Percentiles rank a stretch among this genome's conserved stretches.
phyloP scores from a whole-genome alignment of 441 rosid genomes.

The Erodium texanum region DNA sequence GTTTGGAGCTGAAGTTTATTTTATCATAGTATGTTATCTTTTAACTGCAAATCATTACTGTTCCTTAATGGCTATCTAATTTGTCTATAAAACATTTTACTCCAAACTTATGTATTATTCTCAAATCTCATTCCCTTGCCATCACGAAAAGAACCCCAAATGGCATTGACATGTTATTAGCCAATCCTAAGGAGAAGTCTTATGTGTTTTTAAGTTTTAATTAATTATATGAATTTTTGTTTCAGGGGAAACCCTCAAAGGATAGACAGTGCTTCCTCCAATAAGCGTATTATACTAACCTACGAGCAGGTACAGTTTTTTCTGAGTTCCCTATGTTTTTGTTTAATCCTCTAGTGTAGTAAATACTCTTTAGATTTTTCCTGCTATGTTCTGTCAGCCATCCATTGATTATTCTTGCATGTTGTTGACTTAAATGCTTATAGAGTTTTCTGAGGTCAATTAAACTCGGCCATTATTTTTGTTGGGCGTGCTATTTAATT shows the following conservation, averaged over 20 bases:
- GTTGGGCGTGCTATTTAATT: not conserved
- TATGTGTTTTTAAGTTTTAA: not conserved
- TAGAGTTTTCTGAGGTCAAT: not conserved
- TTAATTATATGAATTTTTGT: conserved; percentile 18
- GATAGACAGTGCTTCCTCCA: conserved; percentile 63
- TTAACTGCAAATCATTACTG: not conserved
- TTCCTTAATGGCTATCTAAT: not conserved
- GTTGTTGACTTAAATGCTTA: not conserved
- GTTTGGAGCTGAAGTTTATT: too few relatives aligned
- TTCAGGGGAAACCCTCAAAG: conserved; percentile 94
- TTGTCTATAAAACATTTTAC: not conserved
- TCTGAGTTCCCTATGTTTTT: not conserved
- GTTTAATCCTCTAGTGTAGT: not conserved
- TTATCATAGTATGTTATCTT: not conserved
- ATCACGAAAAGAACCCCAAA: not conserved
- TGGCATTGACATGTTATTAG: not conserved
- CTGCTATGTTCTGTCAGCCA: conserved; percentile 2
- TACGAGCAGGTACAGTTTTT: conserved; percentile 70
- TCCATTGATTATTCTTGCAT: not conserved
- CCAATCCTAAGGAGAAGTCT: not conserved
- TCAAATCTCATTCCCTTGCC: not conserved
- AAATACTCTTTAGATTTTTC: conserved; percentile 7
- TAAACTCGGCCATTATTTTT: not conserved
- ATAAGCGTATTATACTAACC: conserved; percentile 74
- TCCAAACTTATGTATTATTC: not conserved